Evolutionary conservation across 164 flowering plant genomes (phyloP).

Genomic region (Kingdonia uniflora): DNA sequence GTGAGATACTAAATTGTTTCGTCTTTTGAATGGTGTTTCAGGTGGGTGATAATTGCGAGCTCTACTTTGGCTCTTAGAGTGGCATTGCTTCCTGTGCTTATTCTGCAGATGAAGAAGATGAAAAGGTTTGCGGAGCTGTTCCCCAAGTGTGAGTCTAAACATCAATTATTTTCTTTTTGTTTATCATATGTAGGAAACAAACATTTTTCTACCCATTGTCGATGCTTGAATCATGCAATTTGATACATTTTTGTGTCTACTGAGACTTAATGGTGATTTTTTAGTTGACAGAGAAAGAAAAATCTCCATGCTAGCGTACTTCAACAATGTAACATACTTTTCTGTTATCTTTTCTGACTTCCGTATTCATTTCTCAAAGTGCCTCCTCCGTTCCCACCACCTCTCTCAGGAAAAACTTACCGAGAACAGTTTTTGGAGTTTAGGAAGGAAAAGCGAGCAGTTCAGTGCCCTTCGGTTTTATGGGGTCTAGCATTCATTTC

Average conservation of each 20-base stretch:
- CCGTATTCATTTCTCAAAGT: constrained; percentile 40
- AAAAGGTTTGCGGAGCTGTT: constrained; percentile 42
- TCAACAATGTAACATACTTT: constrained; percentile 4
- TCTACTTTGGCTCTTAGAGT: constrained; percentile 72
- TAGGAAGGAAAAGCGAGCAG: constrained; percentile 41
- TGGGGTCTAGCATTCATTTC: constrained; percentile 45
- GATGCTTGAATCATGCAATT: too few relatives aligned
- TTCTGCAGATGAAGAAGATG: constrained; percentile 54
- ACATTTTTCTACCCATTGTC: too few relatives aligned
- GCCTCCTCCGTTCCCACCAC: constrained; percentile 88
- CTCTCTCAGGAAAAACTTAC: constrained; percentile 68
- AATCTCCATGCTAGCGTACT: too few relatives aligned
- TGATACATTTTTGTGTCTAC: too few relatives aligned
- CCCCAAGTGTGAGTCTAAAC: constrained; percentile 55
- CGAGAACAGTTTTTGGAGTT: constrained; percentile 44
- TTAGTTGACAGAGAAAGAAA: too few relatives aligned
- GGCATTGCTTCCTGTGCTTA: constrained; percentile 43
- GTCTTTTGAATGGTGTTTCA: constrained; percentile 18
- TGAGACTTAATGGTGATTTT: too few relatives aligned
- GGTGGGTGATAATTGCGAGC: constrained; percentile 72
- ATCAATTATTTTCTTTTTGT: background rate
- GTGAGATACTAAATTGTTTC: background rate
- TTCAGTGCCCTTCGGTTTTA: constrained; percentile 73
- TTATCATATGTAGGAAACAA: too few relatives aligned
- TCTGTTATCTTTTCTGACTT: constrained; percentile 11